Conservation (phyloP, 257 asterid genomes). For the Salvia miltiorrhiza region DNA sequence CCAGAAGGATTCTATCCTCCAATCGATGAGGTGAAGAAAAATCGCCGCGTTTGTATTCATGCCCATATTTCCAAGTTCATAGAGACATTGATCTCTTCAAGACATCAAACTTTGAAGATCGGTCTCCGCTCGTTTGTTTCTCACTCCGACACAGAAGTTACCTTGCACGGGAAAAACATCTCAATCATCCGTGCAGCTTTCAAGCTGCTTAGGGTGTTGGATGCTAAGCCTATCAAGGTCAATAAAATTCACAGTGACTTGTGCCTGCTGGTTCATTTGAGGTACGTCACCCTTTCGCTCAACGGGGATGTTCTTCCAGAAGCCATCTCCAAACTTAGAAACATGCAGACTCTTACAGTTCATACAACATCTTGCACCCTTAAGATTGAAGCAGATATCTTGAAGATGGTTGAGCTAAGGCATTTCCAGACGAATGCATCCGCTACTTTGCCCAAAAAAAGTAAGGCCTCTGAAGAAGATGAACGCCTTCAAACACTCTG, state of each 20-base stretch:
- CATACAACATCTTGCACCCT: constrained; percentile 31
- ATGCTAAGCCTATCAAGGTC: constrained; percentile 26
- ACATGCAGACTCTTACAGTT: constrained; percentile 41
- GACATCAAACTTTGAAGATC: not conserved
- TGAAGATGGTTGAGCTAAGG: constrained; percentile 41
- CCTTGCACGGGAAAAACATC: not conserved
- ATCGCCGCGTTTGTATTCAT: constrained; percentile 34
- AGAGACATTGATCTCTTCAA: not conserved
- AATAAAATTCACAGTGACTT: constrained; percentile 23
- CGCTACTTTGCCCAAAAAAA: constrained; percentile 20
- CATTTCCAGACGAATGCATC: constrained; percentile 46
- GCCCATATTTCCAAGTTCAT: constrained; percentile 18
- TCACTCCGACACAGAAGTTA: constrained; percentile 10
- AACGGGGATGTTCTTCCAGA: constrained; percentile 24
- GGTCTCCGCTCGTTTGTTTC: constrained; percentile 22
- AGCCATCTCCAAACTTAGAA: constrained; percentile 38
- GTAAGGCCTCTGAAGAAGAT: constrained; percentile 16
- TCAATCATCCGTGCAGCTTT: constrained; percentile 32
- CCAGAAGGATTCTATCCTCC: not conserved
- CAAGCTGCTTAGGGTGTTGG: constrained; percentile 34
- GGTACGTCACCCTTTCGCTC: constrained; percentile 37
- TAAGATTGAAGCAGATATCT: constrained; percentile 36
- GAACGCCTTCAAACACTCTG: constrained; percentile 43
- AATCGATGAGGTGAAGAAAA: not conserved
- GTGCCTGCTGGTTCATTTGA: constrained; percentile 26